Conservation (phyloP, 108 stramenopile genomes). For the Seminavis robusta region DNA sequence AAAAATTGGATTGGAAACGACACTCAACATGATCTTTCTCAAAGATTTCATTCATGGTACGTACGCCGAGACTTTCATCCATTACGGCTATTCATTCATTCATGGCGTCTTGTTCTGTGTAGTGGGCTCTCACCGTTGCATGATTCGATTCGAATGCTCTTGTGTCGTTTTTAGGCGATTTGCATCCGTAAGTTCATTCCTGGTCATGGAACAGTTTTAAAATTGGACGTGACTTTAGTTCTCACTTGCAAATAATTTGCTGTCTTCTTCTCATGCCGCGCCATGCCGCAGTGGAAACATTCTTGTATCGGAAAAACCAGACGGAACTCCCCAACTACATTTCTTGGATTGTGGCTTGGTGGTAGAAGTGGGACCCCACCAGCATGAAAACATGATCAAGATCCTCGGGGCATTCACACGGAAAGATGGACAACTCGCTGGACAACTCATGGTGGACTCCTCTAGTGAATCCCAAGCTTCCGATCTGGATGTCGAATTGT, state of each 20-base stretch:
- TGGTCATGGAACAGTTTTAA: too few relatives aligned
- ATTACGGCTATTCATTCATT: too few relatives aligned
- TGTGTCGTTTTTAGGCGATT: slow-evolving; percentile 58
- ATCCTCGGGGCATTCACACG: slow-evolving; percentile 86
- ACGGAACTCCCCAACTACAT: slow-evolving; percentile 52
- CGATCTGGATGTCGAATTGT: slow-evolving; percentile 64
- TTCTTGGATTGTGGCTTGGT: slow-evolving; percentile 86
- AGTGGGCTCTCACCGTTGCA: slow-evolving; percentile 4
- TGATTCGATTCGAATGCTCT: slow-evolving; percentile 21
- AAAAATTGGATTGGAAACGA: slow-evolving; percentile 63
- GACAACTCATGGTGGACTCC: slow-evolving; percentile 81
- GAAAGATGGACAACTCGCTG: slow-evolving; percentile 70
- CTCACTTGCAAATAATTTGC: not conserved
- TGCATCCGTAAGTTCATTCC: too few relatives aligned
- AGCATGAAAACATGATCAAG: slow-evolving; percentile 79
- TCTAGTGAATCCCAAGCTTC: slow-evolving; percentile 67
- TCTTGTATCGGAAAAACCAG: slow-evolving; percentile 53
- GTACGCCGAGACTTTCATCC: not conserved
- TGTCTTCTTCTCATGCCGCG: not conserved
- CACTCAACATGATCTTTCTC: slow-evolving; percentile 90
- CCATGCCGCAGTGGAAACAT: slow-evolving; percentile 55
- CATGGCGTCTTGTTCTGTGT: too few relatives aligned
- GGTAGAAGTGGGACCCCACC: slow-evolving; percentile 77
- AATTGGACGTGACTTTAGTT: not conserved
- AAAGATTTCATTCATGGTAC: slow-evolving; percentile 47